These are phyloP conservation scores for Vanilla planifolia DNA, from an alignment of 106 monocot genomes.

Conservation along the genomic window DNA sequence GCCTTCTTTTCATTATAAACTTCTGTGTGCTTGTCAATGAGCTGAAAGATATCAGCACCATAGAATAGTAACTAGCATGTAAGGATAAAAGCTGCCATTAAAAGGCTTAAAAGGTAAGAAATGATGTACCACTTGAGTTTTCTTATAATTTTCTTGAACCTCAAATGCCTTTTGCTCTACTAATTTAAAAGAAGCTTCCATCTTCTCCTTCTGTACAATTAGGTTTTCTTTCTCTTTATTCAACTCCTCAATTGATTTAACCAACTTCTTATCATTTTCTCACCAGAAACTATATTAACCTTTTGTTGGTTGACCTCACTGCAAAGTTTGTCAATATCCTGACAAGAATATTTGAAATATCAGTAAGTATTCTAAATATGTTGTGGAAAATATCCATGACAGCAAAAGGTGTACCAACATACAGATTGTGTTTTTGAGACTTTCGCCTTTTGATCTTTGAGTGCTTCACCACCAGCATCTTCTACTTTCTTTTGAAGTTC, in stretches of 20 bases:
- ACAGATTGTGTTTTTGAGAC: slow-evolving; percentile 81
- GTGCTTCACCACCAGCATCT: slow-evolving; percentile 82
- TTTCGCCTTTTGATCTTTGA: slow-evolving; percentile 77
- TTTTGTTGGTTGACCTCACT: slow-evolving; percentile 83
- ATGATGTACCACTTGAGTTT: slow-evolving; percentile 68
- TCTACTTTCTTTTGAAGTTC: slow-evolving; percentile 91
- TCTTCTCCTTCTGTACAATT: slow-evolving; percentile 55
- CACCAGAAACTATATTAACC: slow-evolving; percentile 59
- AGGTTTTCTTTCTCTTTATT: slow-evolving; percentile 72
- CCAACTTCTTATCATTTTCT: slow-evolving; percentile 59
- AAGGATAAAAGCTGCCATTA: not conserved
- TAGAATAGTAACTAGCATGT: not conserved
- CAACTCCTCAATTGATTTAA: slow-evolving; percentile 69
- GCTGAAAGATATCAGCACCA: slow-evolving; percentile 33
- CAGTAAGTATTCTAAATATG: no score
- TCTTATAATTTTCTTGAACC: slow-evolving; percentile 78
- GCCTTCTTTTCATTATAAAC: slow-evolving; percentile 60
- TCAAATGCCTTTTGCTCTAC: slow-evolving; percentile 70
- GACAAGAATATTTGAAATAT: not conserved
- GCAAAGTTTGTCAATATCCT: slow-evolving; percentile 92
- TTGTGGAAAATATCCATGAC: not conserved
- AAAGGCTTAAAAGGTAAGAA: not conserved
- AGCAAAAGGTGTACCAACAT: slow-evolving; percentile 15
- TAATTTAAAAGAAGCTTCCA: slow-evolving; percentile 57
- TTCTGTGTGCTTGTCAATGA: slow-evolving; percentile 74